Conservation (phyloP, 2,329 filamentous ascomycete species). For the Atkinsonella texensis region DNA sequence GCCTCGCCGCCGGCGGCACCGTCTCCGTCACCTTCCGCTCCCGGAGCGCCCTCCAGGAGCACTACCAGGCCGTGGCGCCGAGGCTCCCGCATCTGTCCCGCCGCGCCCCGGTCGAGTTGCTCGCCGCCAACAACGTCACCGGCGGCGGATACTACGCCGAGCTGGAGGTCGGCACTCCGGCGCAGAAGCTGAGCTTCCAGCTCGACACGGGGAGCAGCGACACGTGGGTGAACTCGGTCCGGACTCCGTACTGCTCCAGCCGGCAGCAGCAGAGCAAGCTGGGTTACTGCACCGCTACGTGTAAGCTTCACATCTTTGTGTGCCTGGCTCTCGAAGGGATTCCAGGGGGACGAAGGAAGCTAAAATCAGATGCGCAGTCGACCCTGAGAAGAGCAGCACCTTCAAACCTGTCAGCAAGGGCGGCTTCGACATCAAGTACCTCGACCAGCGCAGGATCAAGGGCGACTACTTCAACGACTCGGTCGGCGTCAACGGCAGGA, state of each 20-base stretch:
- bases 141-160: constrained; percentile 45
- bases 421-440: constrained; percentile 49
- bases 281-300: neutral
- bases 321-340: too few relatives aligned
- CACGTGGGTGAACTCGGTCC: constrained; percentile 46
- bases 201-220: constrained; percentile 54
- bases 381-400: constrained; percentile 34
- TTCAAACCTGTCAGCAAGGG: constrained; percentile 28
- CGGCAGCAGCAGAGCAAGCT: constrained; percentile 18
- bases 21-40: constrained; percentile 12
- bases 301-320: too few relatives aligned
- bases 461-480: constrained; percentile 49
- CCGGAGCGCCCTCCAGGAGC: neutral
- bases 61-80: neutral
- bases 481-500: constrained; percentile 35
- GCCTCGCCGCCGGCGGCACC: constrained; percentile 14
- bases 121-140: constrained; percentile 38
- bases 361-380: too few relatives aligned
- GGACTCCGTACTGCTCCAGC: constrained; percentile 47
- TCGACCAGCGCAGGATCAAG: constrained; percentile 40
- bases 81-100: constrained; percentile 11
- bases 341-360: too few relatives aligned
- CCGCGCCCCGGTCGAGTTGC: constrained; percentile 21
- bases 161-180: constrained; percentile 46
- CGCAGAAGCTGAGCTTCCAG: constrained; percentile 40